Percentiles rank a stretch among this genome's conserved stretches.
phyloP scores from a whole-genome alignment of 2,329 filamentous ascomycete genomes.

The Boeremia lycopersici region DNA sequence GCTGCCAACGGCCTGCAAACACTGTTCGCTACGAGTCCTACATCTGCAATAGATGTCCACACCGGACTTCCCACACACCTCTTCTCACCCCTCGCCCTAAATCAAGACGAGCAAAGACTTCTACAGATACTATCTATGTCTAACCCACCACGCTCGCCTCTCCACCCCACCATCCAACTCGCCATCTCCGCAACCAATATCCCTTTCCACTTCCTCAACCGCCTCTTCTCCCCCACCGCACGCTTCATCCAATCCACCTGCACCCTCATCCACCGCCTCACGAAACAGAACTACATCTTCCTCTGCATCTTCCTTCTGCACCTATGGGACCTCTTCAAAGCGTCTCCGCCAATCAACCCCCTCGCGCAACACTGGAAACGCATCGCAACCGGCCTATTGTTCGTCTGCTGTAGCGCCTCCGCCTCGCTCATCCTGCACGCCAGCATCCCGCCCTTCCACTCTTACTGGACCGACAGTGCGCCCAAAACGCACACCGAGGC shows the following conservation, averaged over 20 bases:
- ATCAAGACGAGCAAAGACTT: too few species aligned
- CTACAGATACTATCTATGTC: not conserved
- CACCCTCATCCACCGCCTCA: not conserved
- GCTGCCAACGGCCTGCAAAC: too few species aligned
- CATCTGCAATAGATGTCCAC: too few species aligned
- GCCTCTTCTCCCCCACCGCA: not conserved
- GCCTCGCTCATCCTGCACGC: not conserved
- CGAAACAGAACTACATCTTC: not conserved
- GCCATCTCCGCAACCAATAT: not conserved
- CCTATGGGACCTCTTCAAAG: not conserved
- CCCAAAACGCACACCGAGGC: not conserved
- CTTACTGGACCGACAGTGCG: not conserved
- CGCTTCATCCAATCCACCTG: too few species aligned
- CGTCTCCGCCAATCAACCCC: not conserved
- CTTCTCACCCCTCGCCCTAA: too few species aligned
- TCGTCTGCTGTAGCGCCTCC: not conserved
- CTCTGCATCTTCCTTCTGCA: not conserved
- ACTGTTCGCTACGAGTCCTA: too few species aligned
- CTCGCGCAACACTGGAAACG: not conserved
- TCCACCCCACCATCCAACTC: not conserved
- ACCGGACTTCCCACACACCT: too few species aligned
- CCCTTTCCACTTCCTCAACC: not conserved
- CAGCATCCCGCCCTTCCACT: not conserved
- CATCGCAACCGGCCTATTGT: not conserved
- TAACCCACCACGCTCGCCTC: not conserved